These are phyloP conservation scores for Mucor lusitanicus DNA, from an alignment of 371 early-diverging fungal genomes.

Conservation along the genomic window DNA sequence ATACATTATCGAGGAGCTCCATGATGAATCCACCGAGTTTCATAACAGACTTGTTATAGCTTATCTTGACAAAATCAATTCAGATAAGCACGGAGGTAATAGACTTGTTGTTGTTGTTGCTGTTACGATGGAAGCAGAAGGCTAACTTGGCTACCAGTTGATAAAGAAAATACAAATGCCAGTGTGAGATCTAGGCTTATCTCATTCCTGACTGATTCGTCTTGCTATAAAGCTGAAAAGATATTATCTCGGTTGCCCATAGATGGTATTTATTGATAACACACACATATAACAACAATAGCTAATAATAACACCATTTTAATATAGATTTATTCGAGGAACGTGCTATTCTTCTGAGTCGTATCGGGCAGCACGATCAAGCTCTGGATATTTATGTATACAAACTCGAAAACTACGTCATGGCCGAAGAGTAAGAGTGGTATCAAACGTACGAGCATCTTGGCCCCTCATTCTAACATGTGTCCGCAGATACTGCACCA, in stretches of 20 bases:
- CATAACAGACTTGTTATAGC: constrained; percentile 79
- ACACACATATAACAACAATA: background rate
- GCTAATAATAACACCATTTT: background rate
- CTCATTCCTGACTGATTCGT: constrained; percentile 70
- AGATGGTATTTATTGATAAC: constrained; percentile 49
- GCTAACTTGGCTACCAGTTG: constrained; percentile 9
- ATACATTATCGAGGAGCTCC: constrained; percentile 72
- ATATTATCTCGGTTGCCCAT: constrained; percentile 76
- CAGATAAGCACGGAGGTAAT: constrained; percentile 13
- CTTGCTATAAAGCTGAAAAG: constrained; percentile 74
- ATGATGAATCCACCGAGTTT: constrained; percentile 70
- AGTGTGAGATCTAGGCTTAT: constrained; percentile 45
- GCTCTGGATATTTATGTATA: constrained; percentile 84
- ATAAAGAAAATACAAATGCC: constrained; percentile 19
- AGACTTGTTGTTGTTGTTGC: background rate
- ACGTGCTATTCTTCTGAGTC: constrained; percentile 79
- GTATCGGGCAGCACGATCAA: constrained; percentile 86
- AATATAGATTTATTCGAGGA: constrained; percentile 73
- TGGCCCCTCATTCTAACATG: background rate
- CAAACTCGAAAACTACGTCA: constrained; percentile 67
- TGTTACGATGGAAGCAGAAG: background rate
- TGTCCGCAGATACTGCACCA: constrained; percentile 67
- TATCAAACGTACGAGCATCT: background rate
- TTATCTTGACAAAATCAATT: constrained; percentile 61
- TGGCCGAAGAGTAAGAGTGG: constrained; percentile 75